Evolutionary conservation across 352 stramenopile species (phyloP).

Genomic region (Phytopythium helicoides): DNA sequence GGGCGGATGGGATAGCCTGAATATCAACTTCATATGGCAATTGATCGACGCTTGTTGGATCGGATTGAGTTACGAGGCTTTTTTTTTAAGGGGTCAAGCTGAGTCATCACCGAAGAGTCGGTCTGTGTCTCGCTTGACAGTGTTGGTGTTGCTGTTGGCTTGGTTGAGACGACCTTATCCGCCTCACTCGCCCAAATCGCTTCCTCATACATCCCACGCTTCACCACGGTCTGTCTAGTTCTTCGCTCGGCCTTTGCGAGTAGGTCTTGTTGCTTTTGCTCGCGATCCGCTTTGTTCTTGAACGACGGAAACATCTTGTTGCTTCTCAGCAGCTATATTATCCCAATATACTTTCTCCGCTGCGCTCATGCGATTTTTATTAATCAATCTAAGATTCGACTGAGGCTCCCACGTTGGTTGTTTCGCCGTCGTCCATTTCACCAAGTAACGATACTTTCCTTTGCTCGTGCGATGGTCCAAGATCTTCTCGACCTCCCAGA

Average conservation of each 20-base stretch:
- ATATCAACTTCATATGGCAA: slow-evolving; percentile 3
- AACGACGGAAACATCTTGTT: slow-evolving; percentile 20
- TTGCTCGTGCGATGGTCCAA: slow-evolving; percentile 12
- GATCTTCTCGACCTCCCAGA: slow-evolving; percentile 19
- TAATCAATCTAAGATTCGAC: slow-evolving; percentile 14
- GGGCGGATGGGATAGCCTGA: slow-evolving; percentile 8
- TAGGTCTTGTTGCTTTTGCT: slow-evolving; percentile 12
- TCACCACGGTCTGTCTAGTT: slow-evolving; percentile 7
- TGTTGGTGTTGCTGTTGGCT: slow-evolving; percentile 7
- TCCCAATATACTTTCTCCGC: neutral
- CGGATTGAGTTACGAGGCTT: slow-evolving; percentile 6
- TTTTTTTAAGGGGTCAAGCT: slow-evolving; percentile 9
- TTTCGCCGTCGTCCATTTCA: slow-evolving; percentile 18
- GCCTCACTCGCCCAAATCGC: slow-evolving; percentile 17
- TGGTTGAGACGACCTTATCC: slow-evolving; percentile 4
- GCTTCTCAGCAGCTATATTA: neutral
- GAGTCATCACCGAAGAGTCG: slow-evolving; percentile 1
- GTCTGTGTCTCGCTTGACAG: slow-evolving; percentile 18
- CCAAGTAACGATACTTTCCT: slow-evolving; percentile 21
- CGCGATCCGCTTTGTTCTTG: slow-evolving; percentile 5
- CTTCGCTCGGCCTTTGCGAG: slow-evolving; percentile 10
- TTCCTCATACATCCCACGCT: slow-evolving; percentile 14
- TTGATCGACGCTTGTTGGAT: slow-evolving; percentile 7
- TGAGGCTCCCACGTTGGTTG: slow-evolving; percentile 18
- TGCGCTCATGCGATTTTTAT: slow-evolving; percentile 9